Base-by-base conservation (phyloP, 306 rosid species). In the Fragaria ananassa region DNA sequence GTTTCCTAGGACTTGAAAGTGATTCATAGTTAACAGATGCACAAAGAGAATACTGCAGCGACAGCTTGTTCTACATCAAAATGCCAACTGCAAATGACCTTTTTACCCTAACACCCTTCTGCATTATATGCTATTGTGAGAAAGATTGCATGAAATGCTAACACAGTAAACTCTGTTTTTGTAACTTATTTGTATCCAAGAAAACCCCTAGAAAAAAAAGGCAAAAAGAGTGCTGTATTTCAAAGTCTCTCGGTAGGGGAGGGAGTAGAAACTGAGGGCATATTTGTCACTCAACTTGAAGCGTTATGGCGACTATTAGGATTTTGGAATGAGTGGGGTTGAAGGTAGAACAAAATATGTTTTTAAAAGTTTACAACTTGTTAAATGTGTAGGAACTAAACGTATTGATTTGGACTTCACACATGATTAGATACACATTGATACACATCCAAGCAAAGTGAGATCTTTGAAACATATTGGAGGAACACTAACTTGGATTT, bases 291-390 rank as follows among this genome's bases (percentile, higher is more conserved):
- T 58, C 35, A 21, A 15, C 31, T 44, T 19, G 6, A 56, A 71
- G 66, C 35, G 23, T 63, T 49, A 53, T 10, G 10, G 54, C 61
- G 12, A 51, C 18, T 47, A 71, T 46, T 13, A 54, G 42, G n/a
- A 50, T 61, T 60, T 80, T 75, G 76, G 76, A 70, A 70, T 80
- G 1, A 70, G 84, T 80, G 45, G 60, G 6, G n/a, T 41, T 19
- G 25, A 81, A 71, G 84, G 35, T 11, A 6, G 7, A 35, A 34
- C 23, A 31, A 31, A 10, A 31, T 31, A 62, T 62, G 42, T 8
- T 62, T 0, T 62, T 0, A 15, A 63, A 35, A 35, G 6, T 35
- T 35, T 35, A 35, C 5, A 13, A 17, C 12, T 13, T 13, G 39
- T 29, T 61, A 5, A 25, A 29, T 27, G 1, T 25, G 31, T 39